Conservation (phyloP, 106 monocot species). For the Alisma plantagoaquatica region DNA sequence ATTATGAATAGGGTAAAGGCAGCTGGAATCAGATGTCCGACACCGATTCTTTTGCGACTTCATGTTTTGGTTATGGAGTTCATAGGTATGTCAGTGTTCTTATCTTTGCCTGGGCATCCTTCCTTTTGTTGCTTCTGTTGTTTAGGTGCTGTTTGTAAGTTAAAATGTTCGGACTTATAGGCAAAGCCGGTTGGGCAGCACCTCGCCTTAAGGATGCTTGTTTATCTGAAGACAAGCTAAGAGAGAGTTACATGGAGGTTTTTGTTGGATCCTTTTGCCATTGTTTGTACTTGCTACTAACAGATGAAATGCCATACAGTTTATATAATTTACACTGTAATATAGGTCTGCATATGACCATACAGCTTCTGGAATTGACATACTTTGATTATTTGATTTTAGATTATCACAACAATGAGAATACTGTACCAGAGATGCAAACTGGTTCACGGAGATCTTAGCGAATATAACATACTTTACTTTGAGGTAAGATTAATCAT, state of each 20-base stretch:
- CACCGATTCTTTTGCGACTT: constrained; percentile 63
- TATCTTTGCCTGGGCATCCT: background rate
- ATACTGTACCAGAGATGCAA: constrained; percentile 91
- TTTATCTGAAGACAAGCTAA: constrained; percentile 77
- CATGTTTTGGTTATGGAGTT: constrained; percentile 99
- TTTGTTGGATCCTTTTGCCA: background rate
- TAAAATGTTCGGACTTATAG: constrained; percentile 18
- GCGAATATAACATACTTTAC: constrained; percentile 98
- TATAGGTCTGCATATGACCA: no score
- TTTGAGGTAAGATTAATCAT: constrained; percentile 52
- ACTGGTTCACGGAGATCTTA: constrained; percentile 96
- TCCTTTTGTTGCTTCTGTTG: background rate
- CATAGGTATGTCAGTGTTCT: constrained; percentile 43
- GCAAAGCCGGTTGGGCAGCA: constrained; percentile 92
- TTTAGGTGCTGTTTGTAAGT: background rate
- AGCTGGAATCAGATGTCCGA: constrained; percentile 91
- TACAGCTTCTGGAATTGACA: no score
- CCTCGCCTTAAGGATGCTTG: constrained; percentile 94
- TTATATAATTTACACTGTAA: background rate
- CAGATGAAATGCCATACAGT: background rate
- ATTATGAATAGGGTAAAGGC: constrained; percentile 85
- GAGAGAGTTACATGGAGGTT: constrained; percentile 74
- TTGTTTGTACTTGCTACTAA: background rate
- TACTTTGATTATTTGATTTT: background rate
- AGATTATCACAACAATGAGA: constrained; percentile 90